These are phyloP conservation scores for Aphanomyces invadans DNA, from an alignment of 352 stramenopile genomes.

Conservation along the genomic window DNA sequence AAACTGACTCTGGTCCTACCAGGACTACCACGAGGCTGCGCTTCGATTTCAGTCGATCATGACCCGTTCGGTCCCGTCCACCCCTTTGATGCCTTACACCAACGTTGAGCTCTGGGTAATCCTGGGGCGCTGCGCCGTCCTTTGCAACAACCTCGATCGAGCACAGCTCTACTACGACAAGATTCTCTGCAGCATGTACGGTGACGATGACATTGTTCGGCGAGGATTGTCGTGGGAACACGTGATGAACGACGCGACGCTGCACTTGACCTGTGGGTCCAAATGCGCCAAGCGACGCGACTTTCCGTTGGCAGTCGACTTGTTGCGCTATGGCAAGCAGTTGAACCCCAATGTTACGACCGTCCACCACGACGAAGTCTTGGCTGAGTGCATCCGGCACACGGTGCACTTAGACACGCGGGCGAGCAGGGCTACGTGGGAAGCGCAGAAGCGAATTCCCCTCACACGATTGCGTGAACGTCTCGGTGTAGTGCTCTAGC, in stretches of 20 bases:
- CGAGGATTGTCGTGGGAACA: background rate
- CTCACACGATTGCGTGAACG: background rate
- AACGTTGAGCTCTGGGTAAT: background rate
- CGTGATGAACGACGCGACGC: background rate
- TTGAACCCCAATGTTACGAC: background rate
- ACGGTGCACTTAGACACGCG: background rate
- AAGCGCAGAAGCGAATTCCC: slow-evolving; percentile 4
- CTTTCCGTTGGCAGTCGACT: slow-evolving; percentile 11
- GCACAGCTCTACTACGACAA: background rate
- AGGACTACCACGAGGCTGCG: slow-evolving; percentile 4
- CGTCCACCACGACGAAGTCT: background rate
- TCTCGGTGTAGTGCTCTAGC: slow-evolving; percentile 1
- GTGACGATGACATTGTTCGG: slow-evolving; percentile 14
- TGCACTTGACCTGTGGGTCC: background rate
- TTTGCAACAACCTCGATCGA: background rate
- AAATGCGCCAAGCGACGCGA: background rate
- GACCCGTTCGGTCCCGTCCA: background rate
- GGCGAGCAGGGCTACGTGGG: background rate
- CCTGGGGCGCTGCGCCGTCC: background rate
- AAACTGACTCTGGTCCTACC: background rate
- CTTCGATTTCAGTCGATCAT: background rate
- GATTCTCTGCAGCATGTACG: background rate
- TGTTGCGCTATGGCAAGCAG: background rate
- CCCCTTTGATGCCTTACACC: background rate
- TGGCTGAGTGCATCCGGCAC: background rate